Evolutionary conservation across 306 rosid genomes (phyloP), one percentile per base, ranked within the genome.

Genomic region (Acacia crassicarpa): DNA sequence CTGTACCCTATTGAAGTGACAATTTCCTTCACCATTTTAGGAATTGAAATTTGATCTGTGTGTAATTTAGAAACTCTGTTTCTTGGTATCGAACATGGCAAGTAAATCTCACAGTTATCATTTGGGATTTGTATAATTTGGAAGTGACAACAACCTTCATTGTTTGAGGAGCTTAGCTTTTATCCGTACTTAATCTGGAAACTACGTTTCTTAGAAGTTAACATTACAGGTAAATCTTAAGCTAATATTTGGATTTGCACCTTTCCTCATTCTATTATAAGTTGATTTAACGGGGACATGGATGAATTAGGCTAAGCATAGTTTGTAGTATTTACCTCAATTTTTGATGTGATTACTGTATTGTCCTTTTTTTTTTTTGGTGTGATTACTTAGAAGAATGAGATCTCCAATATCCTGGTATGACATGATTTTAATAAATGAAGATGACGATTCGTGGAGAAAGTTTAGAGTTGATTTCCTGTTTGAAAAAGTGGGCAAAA

Each of bases 21-120:
- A 14, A 63, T 30, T 63, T 14, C 41, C 41, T 63, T 63, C 40
- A 6, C 69, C 38, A 14, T 30, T 30, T 63, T 63, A 32, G 9
- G 41, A 63, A 27, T 63, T 30, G 69, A 15, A 63, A 30, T 63
- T 25, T 6, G 40, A 63, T 63, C 69, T 30, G 20, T 27, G 69
- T 30, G 30, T 70, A 22, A 70, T 43, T 27, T 22, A 6, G 54
- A 43, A 43, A n/a, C 35, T n/a, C n/a, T 43, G 54, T 12, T 70
- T 70, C 74, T 44, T 65, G 2, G 8, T 9, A 65, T 56, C 46
- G 63, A 81, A 81, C 71, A 67, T 78, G 82, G 27, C 61, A 51
- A 19, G 40, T 65, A 15, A 56, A 15, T 25, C 27, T 61, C 19
- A 35, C 33, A 27, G 43, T 19, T 48, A 15, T 79, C 5, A 25